Evolutionary conservation across 371 early-diverging fungal species (phyloP).

Genomic region (Mucor irregularis): DNA sequence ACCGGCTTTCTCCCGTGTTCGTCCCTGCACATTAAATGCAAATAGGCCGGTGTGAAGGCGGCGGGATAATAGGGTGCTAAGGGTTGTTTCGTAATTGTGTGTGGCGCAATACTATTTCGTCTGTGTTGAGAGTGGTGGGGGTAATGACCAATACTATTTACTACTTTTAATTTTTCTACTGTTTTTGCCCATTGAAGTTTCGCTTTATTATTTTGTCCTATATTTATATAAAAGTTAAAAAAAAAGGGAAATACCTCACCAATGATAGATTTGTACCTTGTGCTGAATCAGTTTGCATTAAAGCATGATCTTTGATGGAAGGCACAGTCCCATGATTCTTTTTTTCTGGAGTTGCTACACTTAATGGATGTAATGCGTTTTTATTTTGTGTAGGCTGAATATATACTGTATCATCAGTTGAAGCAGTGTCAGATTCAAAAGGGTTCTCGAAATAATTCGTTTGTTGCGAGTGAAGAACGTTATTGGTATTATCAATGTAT

Average conservation of each 20-base stretch:
- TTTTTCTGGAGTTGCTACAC: not conserved
- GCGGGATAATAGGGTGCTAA: slow-evolving; percentile 36
- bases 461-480: slow-evolving; percentile 10
- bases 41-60: slow-evolving; percentile 27
- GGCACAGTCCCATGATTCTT: not conserved
- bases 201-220: slow-evolving; percentile 4
- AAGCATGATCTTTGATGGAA: not conserved
- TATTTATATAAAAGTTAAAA: not conserved
- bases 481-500: slow-evolving; percentile 13
- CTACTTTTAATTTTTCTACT: slow-evolving; percentile 25
- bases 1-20: slow-evolving; percentile 39
- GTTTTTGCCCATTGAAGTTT: slow-evolving; percentile 30
- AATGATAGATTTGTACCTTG: not conserved
- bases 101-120: slow-evolving; percentile 7
- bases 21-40: slow-evolving; percentile 26
- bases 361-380: not conserved
- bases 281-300: not conserved
- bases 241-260: not conserved
- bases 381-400: not conserved
- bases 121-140: not conserved
- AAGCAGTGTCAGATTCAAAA: slow-evolving; percentile 30
- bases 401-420: slow-evolving; percentile 7
- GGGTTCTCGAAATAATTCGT: slow-evolving; percentile 47
- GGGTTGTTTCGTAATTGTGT: slow-evolving; percentile 21
- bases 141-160: slow-evolving; percentile 12